These are phyloP conservation scores for Astrothelium subdiscretum DNA, from an alignment of 495 filamentous ascomycete genomes.

Conservation along the genomic window DNA sequence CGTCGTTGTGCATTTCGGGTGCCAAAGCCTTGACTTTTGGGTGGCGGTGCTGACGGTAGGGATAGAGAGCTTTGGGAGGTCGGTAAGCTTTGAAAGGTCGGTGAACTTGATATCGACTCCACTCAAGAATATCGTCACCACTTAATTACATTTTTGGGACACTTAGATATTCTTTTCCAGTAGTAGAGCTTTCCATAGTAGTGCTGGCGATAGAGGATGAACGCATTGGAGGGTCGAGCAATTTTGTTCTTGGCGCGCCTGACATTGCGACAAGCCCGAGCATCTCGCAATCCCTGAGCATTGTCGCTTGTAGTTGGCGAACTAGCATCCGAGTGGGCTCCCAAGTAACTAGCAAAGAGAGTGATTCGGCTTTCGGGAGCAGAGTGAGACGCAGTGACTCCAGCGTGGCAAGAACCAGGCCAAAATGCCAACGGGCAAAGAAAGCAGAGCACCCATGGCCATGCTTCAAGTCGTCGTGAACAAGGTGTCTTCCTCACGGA, in stretches of 20 bases:
- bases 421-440: background rate
- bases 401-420: background rate
- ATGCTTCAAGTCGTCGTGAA: slow-evolving; percentile 23
- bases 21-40: slow-evolving; percentile 21
- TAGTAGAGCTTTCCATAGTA: too few species aligned
- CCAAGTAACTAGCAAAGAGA: slow-evolving; percentile 2
- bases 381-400: slow-evolving; percentile 2
- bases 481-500: slow-evolving; percentile 57
- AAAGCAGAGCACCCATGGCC: background rate
- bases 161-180: too few species aligned
- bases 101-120: too few species aligned
- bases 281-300: background rate
- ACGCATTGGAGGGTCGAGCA: slow-evolving; percentile 36
- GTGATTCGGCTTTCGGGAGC: background rate
- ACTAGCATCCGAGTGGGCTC: background rate
- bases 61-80: slow-evolving; percentile 36
- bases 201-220: slow-evolving; percentile 36
- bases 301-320: background rate
- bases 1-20: slow-evolving; percentile 32
- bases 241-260: slow-evolving; percentile 26
- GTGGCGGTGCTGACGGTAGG: slow-evolving; percentile 28
- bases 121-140: too few species aligned
- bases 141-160: too few species aligned
- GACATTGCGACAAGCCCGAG: slow-evolving; percentile 6
- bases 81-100: slow-evolving; percentile 34